Evolutionary conservation across 495 filamentous ascomycete genomes (phyloP).

Genomic region (Lophiostoma macrostomum): DNA sequence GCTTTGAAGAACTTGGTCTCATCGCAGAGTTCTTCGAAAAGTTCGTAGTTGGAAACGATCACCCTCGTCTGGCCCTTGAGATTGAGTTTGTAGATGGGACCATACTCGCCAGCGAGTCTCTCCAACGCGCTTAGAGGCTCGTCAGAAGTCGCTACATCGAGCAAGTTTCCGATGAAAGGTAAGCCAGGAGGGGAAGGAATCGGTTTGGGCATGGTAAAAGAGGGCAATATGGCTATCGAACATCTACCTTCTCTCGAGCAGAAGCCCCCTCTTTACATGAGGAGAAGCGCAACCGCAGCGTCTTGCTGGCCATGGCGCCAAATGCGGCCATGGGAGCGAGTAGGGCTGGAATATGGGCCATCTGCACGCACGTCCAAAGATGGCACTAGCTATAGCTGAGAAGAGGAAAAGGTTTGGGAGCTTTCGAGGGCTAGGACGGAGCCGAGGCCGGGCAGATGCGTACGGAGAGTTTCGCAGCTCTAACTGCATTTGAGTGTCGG

Average conservation of each 20-base stretch:
- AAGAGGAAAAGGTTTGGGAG: too few species aligned
- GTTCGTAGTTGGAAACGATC: slow-evolving; percentile 6
- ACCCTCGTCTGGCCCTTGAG: slow-evolving; percentile 13
- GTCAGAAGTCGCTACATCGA: slow-evolving; percentile 25
- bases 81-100: slow-evolving; percentile 32
- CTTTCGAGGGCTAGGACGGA: too few species aligned
- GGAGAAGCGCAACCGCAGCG: too few species aligned
- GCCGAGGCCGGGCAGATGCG: too few species aligned
- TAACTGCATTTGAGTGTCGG: too few species aligned
- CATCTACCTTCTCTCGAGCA: not conserved
- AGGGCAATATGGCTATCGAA: not conserved
- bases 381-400: too few species aligned
- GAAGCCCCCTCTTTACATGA: not conserved
- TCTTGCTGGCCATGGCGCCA: too few species aligned
- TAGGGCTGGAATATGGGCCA: too few species aligned
- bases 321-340: not conserved
- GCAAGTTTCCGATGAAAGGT: slow-evolving; percentile 36
- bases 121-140: slow-evolving; percentile 32
- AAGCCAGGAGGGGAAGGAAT: slow-evolving; percentile 30
- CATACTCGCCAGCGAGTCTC: slow-evolving; percentile 32
- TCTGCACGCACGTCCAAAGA: too few species aligned
- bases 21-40: slow-evolving; percentile 28
- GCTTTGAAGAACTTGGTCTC: slow-evolving; percentile 24
- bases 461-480: too few species aligned
- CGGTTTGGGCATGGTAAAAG: slow-evolving; percentile 5